Evolutionary conservation across 352 stramenopile species (phyloP), one percentile per base, ranked within the genome.

Genomic region (Peronospora farinosa): DNA sequence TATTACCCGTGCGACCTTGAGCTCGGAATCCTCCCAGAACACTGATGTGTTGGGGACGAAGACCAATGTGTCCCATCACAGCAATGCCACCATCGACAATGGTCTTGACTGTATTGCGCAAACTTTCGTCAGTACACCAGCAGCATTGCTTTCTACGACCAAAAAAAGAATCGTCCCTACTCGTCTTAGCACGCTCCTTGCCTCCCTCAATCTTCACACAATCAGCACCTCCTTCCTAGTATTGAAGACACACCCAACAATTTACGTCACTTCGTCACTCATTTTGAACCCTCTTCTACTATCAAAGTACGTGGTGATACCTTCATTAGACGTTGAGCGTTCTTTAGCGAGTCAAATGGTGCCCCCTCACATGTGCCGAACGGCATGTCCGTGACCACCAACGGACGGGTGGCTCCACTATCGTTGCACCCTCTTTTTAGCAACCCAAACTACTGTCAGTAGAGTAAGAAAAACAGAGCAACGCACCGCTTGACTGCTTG

Each of bases 171-270:
- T 31, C 10, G 13, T 37, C 5, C 40, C 41, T 60, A 93, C 77
- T 82, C 11, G 67, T 92, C 48, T 95, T 54, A 1, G 75, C 71
- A 6, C 85, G 70, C 27, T 94, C 84, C 17, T 70, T 64, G n/a
- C 94, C 86, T 51, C 96, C 96, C 77, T 99, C 97, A 21, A 99
- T 88, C 74, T 99, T 99, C 28, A 99, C 95, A 43, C 90, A 97
- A 67, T 99, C 96, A 15, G 97, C 95, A 21, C 87, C 85, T 17
- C 88, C 95, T 78, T 99, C 95, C 79, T 98, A 43, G 12, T 30
- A 5, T n/a, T 23, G 7, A 16, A 2, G 12, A 27, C 36, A 41
- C 16, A 42, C 37, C 4, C 17, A 42, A 27, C 3, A 3, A 27
- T 11, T 23, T 7, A 42, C 16, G 46, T 38, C 1, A 48, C 8